Evolutionary conservation across 306 rosid species (phyloP), one percentile per base, ranked within the genome.

Genomic region (Cyclanthera cordifolia): DNA sequence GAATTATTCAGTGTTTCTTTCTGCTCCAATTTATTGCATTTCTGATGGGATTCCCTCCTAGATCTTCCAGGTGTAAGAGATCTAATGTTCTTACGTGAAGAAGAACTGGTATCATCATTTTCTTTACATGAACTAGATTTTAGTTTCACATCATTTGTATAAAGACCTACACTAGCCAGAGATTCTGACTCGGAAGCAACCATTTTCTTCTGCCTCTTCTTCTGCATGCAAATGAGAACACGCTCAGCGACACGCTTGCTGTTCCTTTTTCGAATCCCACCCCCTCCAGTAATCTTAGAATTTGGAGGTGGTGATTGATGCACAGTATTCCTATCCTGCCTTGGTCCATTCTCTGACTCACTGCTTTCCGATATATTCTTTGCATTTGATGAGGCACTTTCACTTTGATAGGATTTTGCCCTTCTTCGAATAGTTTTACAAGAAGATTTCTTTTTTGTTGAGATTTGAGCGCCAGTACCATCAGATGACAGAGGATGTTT

Each of bases 191-290:
- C 98, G 68, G 96, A 83, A 72, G 77, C 85, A 39, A 69, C 57
- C 48, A 82, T 75, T 82, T 90, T 90, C 85, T 90, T 94, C 82
- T 90, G 99, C 78, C 83, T 80, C 73, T 90, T 80, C 73, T 90
- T 90, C 79, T 90, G 96, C 90, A 94, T 83, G 85, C 90, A 81
- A 67, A 81, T 89, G 76, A 90, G 81, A 60, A 85, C 96, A 66
- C 90, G 95, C 73, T 90, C 97, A 13, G 95, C 97, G 79, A 88
- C 99, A 72, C 96, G 85, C 78, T 90, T 94, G 80, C 97, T 94
- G 79, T 94, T 94, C 81, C 99, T 83, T 82, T 90, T 90, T 48
- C 76, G 81, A 53, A 76, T 58, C 80, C 82, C 94, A 74, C 79
- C 72, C 70, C 76, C 85, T 68, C 90, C 94, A 58, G 65, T 75